Evolutionary conservation across 1,284 basidiomycete genomes (phyloP), one percentile per base, ranked within the genome.

Genomic region (Kwoniella shivajii): DNA sequence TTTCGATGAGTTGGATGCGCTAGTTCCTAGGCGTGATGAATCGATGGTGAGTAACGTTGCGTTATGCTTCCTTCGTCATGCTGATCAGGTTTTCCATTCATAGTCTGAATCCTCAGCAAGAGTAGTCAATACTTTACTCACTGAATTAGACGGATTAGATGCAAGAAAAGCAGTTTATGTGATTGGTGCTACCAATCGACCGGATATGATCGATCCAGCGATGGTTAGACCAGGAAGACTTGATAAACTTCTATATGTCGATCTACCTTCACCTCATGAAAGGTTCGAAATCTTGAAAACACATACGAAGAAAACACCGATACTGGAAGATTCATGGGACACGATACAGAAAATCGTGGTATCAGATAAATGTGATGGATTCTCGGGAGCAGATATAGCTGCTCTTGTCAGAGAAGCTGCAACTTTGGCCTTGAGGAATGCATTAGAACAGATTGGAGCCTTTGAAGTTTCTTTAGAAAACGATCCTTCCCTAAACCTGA

Each of bases 121-220:
- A n/a, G 91, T 99, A 4, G 95, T 99, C 63, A 99, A 98, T 78
- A 98, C 94, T 0, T 86, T 99, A 7, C 83, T 98, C 2, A 97
- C 95, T 1, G 95, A 98, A 77, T 85, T 98, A 26, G 95, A 98
- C 70, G 95, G 95, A 0, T 86, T 98, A 31, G 92, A 96, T 65
- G 82, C 87, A 0, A 85, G 94, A 58, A 93, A 90, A 72, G 85
- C 86, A 48, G 94, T 98, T 51, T 97, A 95, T 72, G 93, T 98
- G 26, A 93, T 98, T 63, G 95, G 89, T 0, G 95, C 95, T 1
- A 99, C 95, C 4, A 98, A 99, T 78, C 83, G 95, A n/a, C 95
- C 95, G 0, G 95, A 98, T 79, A 97, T 98, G 86, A 93, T 98
- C 63, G 95, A 98, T 73, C 95, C 95, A 0, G 95, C 95, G 4